Evolutionary conservation across 1,139 yeast species (phyloP).

Genomic region (Williopsis jadinii): DNA sequence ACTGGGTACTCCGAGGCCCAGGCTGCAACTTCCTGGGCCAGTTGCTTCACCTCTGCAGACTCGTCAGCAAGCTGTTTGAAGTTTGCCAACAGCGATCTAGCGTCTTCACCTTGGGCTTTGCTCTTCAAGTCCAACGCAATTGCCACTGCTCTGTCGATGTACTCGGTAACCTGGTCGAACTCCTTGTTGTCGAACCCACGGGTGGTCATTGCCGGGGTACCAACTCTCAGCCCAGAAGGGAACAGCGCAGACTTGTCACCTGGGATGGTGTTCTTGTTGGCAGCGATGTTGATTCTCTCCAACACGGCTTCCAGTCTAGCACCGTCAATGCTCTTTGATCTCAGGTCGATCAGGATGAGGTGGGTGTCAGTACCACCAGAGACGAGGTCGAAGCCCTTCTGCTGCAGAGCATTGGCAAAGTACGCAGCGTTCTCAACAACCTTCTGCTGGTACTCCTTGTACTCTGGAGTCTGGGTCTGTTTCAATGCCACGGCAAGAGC

Average conservation of each 20-base stretch:
- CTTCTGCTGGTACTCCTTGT: constrained; percentile 73
- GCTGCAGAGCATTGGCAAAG: constrained; percentile 63
- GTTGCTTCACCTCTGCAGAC: constrained; percentile 47
- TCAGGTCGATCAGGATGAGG: constrained; percentile 77
- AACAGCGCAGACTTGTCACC: constrained; percentile 93
- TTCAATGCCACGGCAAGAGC: constrained; percentile 92
- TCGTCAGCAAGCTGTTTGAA: constrained; percentile 62
- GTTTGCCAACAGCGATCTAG: constrained; percentile 56
- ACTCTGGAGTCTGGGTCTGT: constrained; percentile 84
- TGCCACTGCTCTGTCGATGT: constrained; percentile 72
- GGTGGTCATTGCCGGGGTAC: constrained; percentile 98
- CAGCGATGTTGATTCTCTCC: constrained; percentile 87
- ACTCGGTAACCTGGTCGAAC: constrained; percentile 70
- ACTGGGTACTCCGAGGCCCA: constrained; percentile 72
- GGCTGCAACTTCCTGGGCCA: constrained; percentile 52
- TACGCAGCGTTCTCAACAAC: constrained; percentile 76
- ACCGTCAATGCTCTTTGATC: constrained; percentile 86
- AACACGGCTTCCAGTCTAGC: constrained; percentile 91
- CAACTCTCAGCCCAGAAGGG: constrained; percentile 94
- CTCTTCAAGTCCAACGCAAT: constrained; percentile 53
- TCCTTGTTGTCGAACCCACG: constrained; percentile 83
- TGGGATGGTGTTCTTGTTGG: constrained; percentile 93
- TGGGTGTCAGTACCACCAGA: constrained; percentile 95
- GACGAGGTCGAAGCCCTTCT: constrained; percentile 70
- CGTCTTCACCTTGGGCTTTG: constrained; percentile 50